Base-by-base conservation (phyloP, 176 grass and related monocot genomes). In the Aegilops speltoides region DNA sequence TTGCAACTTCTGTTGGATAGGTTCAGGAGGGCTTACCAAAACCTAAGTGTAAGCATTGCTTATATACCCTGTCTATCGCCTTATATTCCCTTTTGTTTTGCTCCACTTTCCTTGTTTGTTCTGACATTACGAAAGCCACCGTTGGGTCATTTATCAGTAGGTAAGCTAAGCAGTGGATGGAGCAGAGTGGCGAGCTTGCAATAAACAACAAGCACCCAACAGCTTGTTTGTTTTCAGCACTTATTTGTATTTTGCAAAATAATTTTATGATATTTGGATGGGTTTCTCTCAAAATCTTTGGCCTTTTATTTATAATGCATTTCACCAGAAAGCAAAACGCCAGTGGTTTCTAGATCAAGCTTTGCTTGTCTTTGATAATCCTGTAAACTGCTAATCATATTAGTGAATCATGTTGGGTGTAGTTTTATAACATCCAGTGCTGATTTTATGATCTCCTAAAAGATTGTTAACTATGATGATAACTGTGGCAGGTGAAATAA, bases 11-110 rank as follows among this genome's bases (percentile, higher is more conserved):
- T 98, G 70, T 85, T 98, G 66, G 93, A 98, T 43, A 86, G 96
- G 60, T 98, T 98, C 78, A 93, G 88, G 87, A 96, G 84, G 61
- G 93, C 93, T 84, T 98, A 94, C 82, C 87, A 96, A 65, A 98
- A 98, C 87, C 81, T 98, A 86, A 98, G 82, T 81, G 96, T 96
- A 94, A 92, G 86, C 61, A 65, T 61, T 86, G 26, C 33, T 70
- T 72, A 7, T 13, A 79, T 85, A 70, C 38, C 24, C 12, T 70
- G 13, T 83, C 59, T 86, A 84, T 64, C 19, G 4, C 64, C 33
- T 59, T 76, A 56, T 48, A 64, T n/a, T 43, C 3, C 52, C 75
- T 43, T 73, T 86, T 19, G 3, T 65, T 70, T 84, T 87, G 65
- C 59, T 28, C 40, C 22, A 38, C 9, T 82, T 83, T 65, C 3